Base-by-base conservation (phyloP, 768 basidiomycete species). In the Suillus spraguei region DNA sequence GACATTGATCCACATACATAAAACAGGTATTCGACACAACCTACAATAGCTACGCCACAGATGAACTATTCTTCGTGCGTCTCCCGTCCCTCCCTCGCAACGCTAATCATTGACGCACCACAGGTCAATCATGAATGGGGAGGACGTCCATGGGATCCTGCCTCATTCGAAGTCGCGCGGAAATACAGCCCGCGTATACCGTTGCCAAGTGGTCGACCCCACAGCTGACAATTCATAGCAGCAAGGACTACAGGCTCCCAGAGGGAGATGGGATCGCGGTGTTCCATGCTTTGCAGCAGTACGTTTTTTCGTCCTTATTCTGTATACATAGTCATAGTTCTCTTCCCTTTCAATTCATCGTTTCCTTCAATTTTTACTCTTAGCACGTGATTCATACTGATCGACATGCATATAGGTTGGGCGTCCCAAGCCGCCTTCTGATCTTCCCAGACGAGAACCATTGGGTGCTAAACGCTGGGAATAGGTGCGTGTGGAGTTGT, bases 401-500 rank as follows among this genome's bases (percentile, higher is more conserved):
- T 65, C 13, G 33, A 63, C 11, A 39, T 65, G 16, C 63, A 41
- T 22, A 24, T 60, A 94, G 93, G 70, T 84, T 80, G 50, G 87
- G 83, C 9, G 77, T 95, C 38, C 89, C 90, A 5, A 91, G 87
- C 66, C 85, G 94, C 47, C 78, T 95, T 32, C 84, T 95, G 13
- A 83, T 94, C 64, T 95, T 95, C 83, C 92, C 93, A 0, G 87
- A 91, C 67, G 95, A 97, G 77, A 97, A 95, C 67, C 95, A 97
- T 72, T 95, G 95, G 95, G 94, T 94, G 32, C 68, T 92, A 65
- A 84, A 91, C 61, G 90, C 89, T 64, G 88, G 87, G 60, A 93
- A 93, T 68, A 91, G 87, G 87, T 86, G 33, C 36, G 80, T 67
- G 38, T 1, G 39, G 62, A 5, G 22, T 58, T 50, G n/a, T 46